A percentile compares a stretch with the other conserved stretches of the same genome.
These are phyloP conservation scores for Candida ipomoeae DNA, from an alignment of 805 yeast genomes.

Conservation along the genomic window DNA sequence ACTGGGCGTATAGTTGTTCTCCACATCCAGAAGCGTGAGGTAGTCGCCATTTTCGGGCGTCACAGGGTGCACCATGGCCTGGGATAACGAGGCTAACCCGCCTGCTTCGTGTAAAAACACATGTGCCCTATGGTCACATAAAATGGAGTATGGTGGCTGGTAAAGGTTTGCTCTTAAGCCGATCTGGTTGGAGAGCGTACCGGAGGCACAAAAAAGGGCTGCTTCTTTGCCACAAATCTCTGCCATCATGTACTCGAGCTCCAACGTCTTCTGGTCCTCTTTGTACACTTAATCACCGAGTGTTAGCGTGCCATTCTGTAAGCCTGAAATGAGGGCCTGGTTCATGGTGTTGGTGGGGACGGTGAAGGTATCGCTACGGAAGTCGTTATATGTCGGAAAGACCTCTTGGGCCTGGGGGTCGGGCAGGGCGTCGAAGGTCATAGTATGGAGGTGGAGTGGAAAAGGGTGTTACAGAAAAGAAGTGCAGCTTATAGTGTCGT, in stretches of 20 bases:
- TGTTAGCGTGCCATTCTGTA: conserved; percentile 26
- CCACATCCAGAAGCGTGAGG: conserved; percentile 76
- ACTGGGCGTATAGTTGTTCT: conserved; percentile 56
- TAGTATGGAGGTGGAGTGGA: conserved; percentile 8
- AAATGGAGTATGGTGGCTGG: conserved; percentile 81
- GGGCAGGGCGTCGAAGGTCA: conserved; percentile 3
- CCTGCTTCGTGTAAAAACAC: conserved; percentile 84
- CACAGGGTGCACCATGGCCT: conserved; percentile 87
- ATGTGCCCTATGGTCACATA: conserved; percentile 86
- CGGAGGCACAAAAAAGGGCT: conserved; percentile 80
- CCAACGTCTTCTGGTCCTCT: conserved; percentile 70
- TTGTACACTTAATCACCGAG: conserved; percentile 87
- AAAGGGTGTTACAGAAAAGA: background rate
- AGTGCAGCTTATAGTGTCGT: background rate
- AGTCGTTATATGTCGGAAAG: conserved; percentile 27
- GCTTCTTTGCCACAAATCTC: conserved; percentile 73
- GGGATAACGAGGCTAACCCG: conserved; percentile 83
- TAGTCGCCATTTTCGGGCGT: conserved; percentile 71
- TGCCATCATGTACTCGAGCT: conserved; percentile 61
- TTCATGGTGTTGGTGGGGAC: conserved; percentile 77
- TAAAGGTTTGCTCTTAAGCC: conserved; percentile 69
- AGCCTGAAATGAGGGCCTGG: conserved; percentile 42
- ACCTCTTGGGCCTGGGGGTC: background rate
- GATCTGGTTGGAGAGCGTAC: conserved; percentile 87
- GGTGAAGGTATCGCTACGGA: conserved; percentile 79